Conservation (phyloP, 2,329 filamentous ascomycete genomes). For the Clathrospora elynae region DNA sequence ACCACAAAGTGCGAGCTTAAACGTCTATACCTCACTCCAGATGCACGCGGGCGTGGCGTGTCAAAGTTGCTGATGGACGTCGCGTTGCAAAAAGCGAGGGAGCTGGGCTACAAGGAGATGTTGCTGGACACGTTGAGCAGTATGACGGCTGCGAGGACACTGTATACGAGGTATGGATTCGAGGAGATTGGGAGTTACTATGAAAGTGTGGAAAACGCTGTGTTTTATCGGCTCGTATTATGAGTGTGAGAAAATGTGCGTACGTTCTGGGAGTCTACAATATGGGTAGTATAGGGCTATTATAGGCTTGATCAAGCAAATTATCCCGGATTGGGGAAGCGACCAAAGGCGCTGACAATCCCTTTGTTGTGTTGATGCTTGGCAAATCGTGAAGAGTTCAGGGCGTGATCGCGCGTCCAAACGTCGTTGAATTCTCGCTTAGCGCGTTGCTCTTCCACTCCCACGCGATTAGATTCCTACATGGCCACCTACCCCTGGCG, state of each 20-base stretch:
- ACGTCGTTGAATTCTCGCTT: slow-evolving; percentile 29
- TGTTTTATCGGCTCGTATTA: slow-evolving; percentile 55
- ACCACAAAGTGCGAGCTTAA: slow-evolving; percentile 60
- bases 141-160: slow-evolving; percentile 57
- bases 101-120: slow-evolving; percentile 58
- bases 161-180: slow-evolving; percentile 61
- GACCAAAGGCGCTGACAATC: no score
- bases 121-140: slow-evolving; percentile 61
- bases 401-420: slow-evolving; percentile 37
- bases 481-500: slow-evolving; percentile 18
- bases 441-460: slow-evolving; percentile 32
- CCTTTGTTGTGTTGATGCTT: slow-evolving; percentile 9
- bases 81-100: slow-evolving; percentile 53
- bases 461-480: slow-evolving; percentile 13
- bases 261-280: no score
- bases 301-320: no score
- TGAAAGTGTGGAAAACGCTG: slow-evolving; percentile 58
- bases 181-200: slow-evolving; percentile 60
- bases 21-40: slow-evolving; percentile 58
- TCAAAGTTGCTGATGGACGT: slow-evolving; percentile 55
- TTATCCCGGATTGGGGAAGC: no score
- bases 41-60: slow-evolving; percentile 56
- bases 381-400: slow-evolving; percentile 11
- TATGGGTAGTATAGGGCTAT: no score
- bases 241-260: slow-evolving; percentile 1